Percentiles rank a stretch among this genome's conserved stretches.
Conservation (phyloP, 2,329 filamentous ascomycete genomes). For the Cordyceps cateniannulata region DNA sequence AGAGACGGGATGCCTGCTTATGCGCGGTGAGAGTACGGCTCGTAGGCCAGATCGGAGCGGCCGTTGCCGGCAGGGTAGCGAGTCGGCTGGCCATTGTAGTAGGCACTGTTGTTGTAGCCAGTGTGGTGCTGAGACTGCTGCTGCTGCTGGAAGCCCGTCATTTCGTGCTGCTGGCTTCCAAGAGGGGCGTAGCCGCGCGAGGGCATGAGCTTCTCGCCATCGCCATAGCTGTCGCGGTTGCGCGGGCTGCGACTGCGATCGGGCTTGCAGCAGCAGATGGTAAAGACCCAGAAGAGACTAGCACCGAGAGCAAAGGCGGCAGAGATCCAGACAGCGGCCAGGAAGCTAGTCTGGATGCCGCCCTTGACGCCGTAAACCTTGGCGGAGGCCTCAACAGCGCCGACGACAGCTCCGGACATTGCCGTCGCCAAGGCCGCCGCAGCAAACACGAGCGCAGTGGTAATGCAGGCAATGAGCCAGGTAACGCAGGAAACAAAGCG, state of each 20-base stretch:
- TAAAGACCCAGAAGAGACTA: conserved; percentile 85
- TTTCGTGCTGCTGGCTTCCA: conserved; percentile 28
- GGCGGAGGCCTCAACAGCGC: conserved; percentile 57
- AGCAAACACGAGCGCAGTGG: conserved; percentile 47
- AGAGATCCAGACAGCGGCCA: conserved; percentile 71
- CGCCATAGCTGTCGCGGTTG: conserved; percentile 25
- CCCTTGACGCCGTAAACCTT: conserved; percentile 66
- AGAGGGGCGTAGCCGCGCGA: conserved; percentile 31
- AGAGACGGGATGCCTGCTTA: conserved; percentile 26
- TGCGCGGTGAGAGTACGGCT: conserved; percentile 55
- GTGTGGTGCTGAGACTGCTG: conserved; percentile 22
- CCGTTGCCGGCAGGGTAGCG: conserved; percentile 34
- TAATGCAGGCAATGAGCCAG: conserved; percentile 65
- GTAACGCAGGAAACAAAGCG: conserved; percentile 76
- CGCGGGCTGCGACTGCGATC: conserved; percentile 28
- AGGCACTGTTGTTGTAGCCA: conserved; percentile 9
- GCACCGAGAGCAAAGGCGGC: conserved; percentile 69
- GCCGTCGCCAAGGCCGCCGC: conserved; percentile 70
- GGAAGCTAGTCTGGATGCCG: conserved; percentile 61
- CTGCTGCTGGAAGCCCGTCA: conserved; percentile 31
- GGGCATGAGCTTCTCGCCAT: conserved; percentile 47
- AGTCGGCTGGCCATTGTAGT: conserved; percentile 24
- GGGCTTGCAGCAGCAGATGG: conserved; percentile 80
- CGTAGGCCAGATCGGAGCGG: conserved; percentile 51
- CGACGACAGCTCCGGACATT: conserved; percentile 63